Conservation (phyloP, 2,329 filamentous ascomycete genomes). For the Harringtonia lauricola region DNA sequence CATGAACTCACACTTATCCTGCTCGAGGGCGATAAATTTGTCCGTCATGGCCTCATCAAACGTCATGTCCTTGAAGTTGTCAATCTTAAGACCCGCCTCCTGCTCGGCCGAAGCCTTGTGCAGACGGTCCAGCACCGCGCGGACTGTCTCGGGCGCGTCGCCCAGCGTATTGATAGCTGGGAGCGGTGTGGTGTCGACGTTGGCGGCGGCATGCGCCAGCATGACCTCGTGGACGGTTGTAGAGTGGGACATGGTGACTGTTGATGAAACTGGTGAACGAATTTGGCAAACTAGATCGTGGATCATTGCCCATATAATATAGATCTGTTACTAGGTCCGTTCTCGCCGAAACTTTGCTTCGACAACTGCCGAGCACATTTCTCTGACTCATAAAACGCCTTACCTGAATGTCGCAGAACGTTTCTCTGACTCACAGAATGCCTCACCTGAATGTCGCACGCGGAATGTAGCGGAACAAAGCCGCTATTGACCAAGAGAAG, state of each 20-base stretch:
- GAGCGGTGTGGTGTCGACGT: background rate
- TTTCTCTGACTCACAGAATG: no score
- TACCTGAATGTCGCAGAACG: no score
- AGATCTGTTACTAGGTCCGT: no score
- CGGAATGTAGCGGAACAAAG: no score
- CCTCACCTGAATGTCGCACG: no score
- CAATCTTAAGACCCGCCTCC: conserved; percentile 2
- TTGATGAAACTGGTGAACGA: no score
- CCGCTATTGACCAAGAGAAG: no score
- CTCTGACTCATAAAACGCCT: no score
- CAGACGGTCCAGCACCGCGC: conserved; percentile 6
- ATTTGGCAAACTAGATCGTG: no score
- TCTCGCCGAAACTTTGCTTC: no score
- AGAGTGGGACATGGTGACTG: background rate
- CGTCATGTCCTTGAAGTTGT: background rate
- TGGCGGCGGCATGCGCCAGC: background rate
- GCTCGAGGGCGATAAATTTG: conserved; percentile 48
- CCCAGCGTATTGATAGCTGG: background rate
- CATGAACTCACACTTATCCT: conserved; percentile 44
- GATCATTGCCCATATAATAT: no score
- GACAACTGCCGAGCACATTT: no score
- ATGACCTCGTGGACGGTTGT: background rate
- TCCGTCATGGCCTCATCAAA: conserved; percentile 28
- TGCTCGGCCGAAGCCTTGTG: conserved; percentile 7
- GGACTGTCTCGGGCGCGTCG: conserved; percentile 3